phyloP scores from a whole-genome alignment of 116 monocot species.

The Papilionanthe hybrid region DNA sequence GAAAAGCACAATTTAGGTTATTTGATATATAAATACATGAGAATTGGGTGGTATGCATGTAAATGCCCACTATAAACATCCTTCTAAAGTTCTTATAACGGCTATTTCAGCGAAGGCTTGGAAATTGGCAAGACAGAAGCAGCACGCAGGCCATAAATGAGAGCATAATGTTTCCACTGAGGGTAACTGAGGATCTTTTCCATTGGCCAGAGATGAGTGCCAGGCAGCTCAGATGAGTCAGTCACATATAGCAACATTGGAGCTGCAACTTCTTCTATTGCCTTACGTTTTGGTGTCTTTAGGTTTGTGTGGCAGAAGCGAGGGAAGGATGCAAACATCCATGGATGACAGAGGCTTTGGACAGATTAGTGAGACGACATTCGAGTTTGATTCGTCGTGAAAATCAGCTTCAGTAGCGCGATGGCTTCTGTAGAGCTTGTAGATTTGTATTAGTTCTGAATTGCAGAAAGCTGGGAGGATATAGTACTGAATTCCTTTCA shows the following conservation, averaged over 20 bases:
- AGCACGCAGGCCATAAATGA: constrained; percentile 17
- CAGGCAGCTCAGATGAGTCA: constrained; percentile 27
- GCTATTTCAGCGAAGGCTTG: constrained; percentile 14
- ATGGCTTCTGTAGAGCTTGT: not conserved
- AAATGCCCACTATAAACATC: not conserved
- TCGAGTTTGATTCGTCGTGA: not conserved
- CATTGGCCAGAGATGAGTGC: constrained; percentile 31
- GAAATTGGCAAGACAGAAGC: constrained; percentile 35
- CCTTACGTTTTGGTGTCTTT: too few species aligned
- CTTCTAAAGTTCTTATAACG: not conserved
- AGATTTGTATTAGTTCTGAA: not conserved
- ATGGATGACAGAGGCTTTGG: constrained; percentile 28
- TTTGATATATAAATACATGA: too few species aligned
- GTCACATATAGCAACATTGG: not conserved
- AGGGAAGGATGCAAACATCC: constrained; percentile 17
- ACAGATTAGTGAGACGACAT: constrained; percentile 7
- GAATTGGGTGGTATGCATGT: too few species aligned
- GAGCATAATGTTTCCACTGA: constrained; percentile 29
- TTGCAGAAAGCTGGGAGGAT: not conserved
- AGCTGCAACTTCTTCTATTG: too few species aligned
- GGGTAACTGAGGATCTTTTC: constrained; percentile 18
- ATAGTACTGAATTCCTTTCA: not conserved
- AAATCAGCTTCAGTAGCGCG: not conserved
- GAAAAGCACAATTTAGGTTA: too few species aligned
- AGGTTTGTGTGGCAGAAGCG: constrained; percentile 25